Conservation (phyloP, 2,329 filamentous ascomycete genomes). For the Dactylellina leptospora region DNA sequence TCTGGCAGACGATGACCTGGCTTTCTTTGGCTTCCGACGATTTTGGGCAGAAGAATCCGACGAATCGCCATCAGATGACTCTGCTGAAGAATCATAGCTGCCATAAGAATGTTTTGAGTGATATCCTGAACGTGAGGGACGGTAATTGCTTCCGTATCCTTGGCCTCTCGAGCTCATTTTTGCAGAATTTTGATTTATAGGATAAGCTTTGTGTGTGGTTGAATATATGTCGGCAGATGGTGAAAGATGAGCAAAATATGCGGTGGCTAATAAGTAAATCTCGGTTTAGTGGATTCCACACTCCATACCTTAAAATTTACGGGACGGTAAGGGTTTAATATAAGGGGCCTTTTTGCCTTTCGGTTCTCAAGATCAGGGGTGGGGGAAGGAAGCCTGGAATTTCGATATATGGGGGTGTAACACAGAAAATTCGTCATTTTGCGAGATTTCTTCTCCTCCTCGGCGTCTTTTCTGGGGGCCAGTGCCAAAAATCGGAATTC, state of each 20-base stretch:
- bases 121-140: neutral
- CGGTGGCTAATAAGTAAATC: neutral
- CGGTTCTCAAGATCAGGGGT: too few species aligned
- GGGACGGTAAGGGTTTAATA: neutral
- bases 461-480: neutral
- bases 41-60: constrained; percentile 11
- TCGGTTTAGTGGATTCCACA: neutral
- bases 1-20: constrained; percentile 24
- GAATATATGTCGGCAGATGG: constrained; percentile 15
- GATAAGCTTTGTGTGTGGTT: neutral
- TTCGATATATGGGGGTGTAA: too few species aligned
- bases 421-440: constrained; percentile 10
- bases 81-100: constrained; percentile 9
- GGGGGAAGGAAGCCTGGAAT: too few species aligned
- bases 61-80: constrained; percentile 14
- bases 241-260: neutral
- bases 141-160: neutral
- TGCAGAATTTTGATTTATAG: neutral
- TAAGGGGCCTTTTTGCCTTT: neutral
- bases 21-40: neutral
- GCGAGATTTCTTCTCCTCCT: neutral
- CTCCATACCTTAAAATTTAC: neutral
- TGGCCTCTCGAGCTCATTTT: constrained; percentile 7
- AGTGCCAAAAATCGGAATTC: neutral
- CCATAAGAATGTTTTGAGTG: constrained; percentile 1